These are phyloP conservation scores for Chytriomyces sp. DNA, from an alignment of 192 early-diverging fungal genomes.

Conservation along the genomic window DNA sequence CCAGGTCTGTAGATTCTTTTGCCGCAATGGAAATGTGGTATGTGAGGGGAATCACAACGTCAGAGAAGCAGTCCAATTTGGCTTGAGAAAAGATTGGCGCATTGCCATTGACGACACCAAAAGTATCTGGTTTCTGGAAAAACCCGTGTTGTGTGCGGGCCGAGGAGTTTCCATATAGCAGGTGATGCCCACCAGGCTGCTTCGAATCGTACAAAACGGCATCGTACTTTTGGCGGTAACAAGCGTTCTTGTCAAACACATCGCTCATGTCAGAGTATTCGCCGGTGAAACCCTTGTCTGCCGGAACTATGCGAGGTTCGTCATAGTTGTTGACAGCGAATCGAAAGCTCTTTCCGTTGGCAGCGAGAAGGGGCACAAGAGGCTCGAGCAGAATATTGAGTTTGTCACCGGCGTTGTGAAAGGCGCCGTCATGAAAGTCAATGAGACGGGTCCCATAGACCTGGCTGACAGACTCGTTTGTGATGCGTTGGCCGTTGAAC, in stretches of 20 bases:
- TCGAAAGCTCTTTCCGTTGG: not conserved
- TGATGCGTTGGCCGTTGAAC: not conserved
- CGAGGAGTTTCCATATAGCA: too few relatives aligned
- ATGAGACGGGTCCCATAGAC: too few relatives aligned
- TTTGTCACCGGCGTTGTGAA: too few relatives aligned
- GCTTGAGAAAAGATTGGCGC: slow-evolving; percentile 19
- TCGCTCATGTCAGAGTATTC: not conserved
- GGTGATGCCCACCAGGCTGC: too few relatives aligned
- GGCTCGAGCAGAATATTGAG: too few relatives aligned
- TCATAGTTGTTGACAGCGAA: slow-evolving; percentile 13
- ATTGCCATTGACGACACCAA: not conserved
- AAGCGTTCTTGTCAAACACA: not conserved
- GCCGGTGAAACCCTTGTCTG: not conserved
- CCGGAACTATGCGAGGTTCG: slow-evolving; percentile 26
- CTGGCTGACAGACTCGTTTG: too few relatives aligned
- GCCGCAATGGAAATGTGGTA: not conserved
- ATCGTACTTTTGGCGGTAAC: not conserved
- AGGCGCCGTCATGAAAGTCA: too few relatives aligned
- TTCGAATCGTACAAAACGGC: too few relatives aligned
- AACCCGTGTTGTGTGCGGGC: not conserved
- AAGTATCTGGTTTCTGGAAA: slow-evolving; percentile 14
- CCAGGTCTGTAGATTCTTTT: not conserved
- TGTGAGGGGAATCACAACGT: slow-evolving; percentile 14
- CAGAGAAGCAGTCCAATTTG: slow-evolving; percentile 15
- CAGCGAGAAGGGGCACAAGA: too few relatives aligned